phyloP scores from a whole-genome alignment of 108 stramenopile genomes.

The Nitzschia sp. region DNA sequence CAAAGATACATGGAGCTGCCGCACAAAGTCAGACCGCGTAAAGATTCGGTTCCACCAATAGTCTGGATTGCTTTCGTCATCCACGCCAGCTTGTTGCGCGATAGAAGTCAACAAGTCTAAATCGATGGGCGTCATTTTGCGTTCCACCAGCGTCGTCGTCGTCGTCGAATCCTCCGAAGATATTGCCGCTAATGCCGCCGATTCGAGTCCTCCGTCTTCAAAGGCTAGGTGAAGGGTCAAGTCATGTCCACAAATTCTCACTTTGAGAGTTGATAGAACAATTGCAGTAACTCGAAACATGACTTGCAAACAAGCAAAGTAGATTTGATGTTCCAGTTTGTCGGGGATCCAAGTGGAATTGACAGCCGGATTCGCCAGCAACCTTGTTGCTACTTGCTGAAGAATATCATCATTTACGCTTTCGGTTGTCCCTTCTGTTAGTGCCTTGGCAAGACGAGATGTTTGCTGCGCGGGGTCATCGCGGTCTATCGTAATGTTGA shows the following conservation, averaged over 20 bases:
- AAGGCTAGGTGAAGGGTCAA: constrained; percentile 7
- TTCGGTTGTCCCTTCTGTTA: not conserved
- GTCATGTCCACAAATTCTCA: constrained; percentile 28
- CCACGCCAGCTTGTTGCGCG: constrained; percentile 4
- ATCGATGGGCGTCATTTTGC: constrained; percentile 17
- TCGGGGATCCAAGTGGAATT: constrained; percentile 42
- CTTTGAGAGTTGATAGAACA: constrained; percentile 2
- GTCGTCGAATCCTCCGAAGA: not conserved
- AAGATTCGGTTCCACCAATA: constrained; percentile 55
- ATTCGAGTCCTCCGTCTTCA: not conserved
- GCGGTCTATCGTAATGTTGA: constrained; percentile 7
- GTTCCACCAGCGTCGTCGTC: not conserved
- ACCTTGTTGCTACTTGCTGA: constrained; percentile 32
- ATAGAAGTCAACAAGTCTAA: constrained; percentile 7
- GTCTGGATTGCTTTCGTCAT: constrained; percentile 70
- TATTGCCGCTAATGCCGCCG: not conserved
- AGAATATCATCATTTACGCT: constrained; percentile 33
- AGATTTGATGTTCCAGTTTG: constrained; percentile 14
- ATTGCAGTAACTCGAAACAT: constrained; percentile 36
- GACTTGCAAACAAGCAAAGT: constrained; percentile 19
- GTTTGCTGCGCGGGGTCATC: not conserved
- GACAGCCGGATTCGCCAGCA: constrained; percentile 33
- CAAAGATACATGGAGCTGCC: constrained; percentile 36
- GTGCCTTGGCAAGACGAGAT: not conserved
- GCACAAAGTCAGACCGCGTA: constrained; percentile 17